phyloP scores from a whole-genome alignment of 352 stramenopile species.

The Phytopythium oedochilum region DNA sequence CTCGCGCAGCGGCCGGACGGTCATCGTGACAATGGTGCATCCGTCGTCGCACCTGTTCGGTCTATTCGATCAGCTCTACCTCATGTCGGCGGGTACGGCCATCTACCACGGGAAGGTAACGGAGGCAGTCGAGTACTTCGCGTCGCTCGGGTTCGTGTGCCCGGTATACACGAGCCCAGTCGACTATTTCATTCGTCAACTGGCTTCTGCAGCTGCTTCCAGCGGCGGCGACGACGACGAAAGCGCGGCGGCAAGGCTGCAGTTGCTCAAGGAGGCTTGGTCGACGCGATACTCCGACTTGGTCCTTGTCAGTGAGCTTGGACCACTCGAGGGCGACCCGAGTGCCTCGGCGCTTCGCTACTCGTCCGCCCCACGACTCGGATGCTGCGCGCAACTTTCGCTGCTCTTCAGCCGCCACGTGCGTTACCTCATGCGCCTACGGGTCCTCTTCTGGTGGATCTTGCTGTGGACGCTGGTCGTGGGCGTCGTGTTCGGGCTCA shows the following conservation, averaged over 20 bases:
- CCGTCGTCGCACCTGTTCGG: conserved; percentile 64
- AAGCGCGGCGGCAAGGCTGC: conserved; percentile 12
- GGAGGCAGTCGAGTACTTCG: conserved; percentile 54
- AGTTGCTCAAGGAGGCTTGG: conserved; percentile 41
- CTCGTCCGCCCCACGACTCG: conserved; percentile 4
- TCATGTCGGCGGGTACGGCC: conserved; percentile 40
- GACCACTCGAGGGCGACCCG: not conserved
- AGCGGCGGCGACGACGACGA: conserved; percentile 25
- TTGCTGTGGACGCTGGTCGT: conserved; percentile 32
- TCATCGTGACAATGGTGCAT: conserved; percentile 87
- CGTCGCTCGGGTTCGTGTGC: conserved; percentile 40
- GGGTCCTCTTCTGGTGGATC: conserved; percentile 30
- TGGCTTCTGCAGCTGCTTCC: conserved; percentile 14
- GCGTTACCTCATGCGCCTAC: conserved; percentile 29
- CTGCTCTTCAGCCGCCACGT: conserved; percentile 43
- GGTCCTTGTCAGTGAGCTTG: conserved; percentile 6
- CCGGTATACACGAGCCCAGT: conserved; percentile 53
- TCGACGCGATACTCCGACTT: conserved; percentile 19
- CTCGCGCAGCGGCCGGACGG: conserved; percentile 74
- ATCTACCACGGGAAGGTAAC: conserved; percentile 54
- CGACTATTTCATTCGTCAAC: conserved; percentile 61
- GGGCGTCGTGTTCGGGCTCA: conserved; percentile 32
- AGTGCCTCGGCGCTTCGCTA: not conserved
- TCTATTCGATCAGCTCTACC: conserved; percentile 54
- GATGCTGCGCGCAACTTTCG: conserved; percentile 24